phyloP scores from a whole-genome alignment of 2,329 filamentous ascomycete genomes.

The Aspergillus proliferans region DNA sequence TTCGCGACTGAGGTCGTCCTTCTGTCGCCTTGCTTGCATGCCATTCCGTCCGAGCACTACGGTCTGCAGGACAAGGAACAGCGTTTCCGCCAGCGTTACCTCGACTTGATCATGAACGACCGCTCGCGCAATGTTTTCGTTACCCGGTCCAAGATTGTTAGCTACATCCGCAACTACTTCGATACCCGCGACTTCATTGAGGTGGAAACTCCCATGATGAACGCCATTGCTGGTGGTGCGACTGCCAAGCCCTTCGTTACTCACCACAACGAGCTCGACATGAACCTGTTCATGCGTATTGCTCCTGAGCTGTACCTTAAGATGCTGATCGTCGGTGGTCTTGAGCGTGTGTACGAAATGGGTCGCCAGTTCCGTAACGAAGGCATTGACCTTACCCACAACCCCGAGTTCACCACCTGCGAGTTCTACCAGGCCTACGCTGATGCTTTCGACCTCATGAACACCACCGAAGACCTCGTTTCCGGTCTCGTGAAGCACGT shows the following conservation, averaged over 20 bases:
- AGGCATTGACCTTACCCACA: constrained; percentile 86
- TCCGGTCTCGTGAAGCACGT: constrained; percentile 82
- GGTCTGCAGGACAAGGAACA: constrained; percentile 95
- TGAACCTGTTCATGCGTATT: constrained; percentile 91
- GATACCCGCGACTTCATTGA: constrained; percentile 83
- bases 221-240: constrained; percentile 88
- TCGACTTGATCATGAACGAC: constrained; percentile 97
- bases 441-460: constrained; percentile 86
- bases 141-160: constrained; percentile 79
- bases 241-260: constrained; percentile 93
- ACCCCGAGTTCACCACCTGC: constrained; percentile 95
- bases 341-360: constrained; percentile 92
- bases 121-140: constrained; percentile 74
- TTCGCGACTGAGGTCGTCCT: constrained; percentile 82
- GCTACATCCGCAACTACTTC: constrained; percentile 82
- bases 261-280: constrained; percentile 91
- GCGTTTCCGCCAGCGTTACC: constrained; percentile 84
- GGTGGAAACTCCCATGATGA: constrained; percentile 97
- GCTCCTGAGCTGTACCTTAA: constrained; percentile 96
- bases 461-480: constrained; percentile 87
- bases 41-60: constrained; percentile 77
- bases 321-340: constrained; percentile 87
- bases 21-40: constrained; percentile 84
- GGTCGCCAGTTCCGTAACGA: constrained; percentile 95
- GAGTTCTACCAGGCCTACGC: constrained; percentile 96